Conservation (phyloP, 176 grass and related monocot species). For the Aegilops tauschii region DNA sequence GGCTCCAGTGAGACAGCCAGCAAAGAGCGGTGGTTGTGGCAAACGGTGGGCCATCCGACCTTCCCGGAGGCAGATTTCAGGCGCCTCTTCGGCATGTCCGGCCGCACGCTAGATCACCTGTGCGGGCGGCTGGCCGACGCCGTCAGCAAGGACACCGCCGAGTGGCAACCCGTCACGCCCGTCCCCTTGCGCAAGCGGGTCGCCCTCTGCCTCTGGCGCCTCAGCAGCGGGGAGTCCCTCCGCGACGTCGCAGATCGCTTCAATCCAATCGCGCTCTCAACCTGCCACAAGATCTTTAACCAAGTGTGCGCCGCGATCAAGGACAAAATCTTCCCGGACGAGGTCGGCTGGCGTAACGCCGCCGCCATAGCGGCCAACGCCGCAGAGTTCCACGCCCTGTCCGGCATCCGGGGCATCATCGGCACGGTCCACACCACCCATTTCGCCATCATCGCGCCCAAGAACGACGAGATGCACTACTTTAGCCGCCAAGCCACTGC, state of each 20-base stretch:
- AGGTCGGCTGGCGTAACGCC: constrained; percentile 50
- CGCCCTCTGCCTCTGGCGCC: constrained; percentile 78
- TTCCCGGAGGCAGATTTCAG: constrained; percentile 65
- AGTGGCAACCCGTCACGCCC: constrained; percentile 33
- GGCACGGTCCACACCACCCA: constrained; percentile 85
- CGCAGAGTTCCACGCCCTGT: constrained; percentile 29
- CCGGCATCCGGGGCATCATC: constrained; percentile 49
- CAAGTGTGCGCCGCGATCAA: constrained; percentile 80
- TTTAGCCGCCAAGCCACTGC: constrained; percentile 78
- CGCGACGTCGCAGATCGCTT: constrained; percentile 63
- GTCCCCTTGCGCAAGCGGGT: constrained; percentile 76
- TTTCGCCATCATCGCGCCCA: constrained; percentile 84
- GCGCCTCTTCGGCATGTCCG: constrained; percentile 74
- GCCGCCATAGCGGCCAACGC: constrained; percentile 1
- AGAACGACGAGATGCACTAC: constrained; percentile 33
- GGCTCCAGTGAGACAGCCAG: constrained; percentile 33
- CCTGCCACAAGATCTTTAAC: constrained; percentile 76
- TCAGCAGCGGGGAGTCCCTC: constrained; percentile 68
- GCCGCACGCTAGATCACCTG: constrained; percentile 59
- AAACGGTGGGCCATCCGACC: constrained; percentile 45
- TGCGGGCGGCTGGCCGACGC: constrained; percentile 60
- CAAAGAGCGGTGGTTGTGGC: constrained; percentile 57
- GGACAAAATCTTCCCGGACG: constrained; percentile 57
- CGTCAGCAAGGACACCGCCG: constrained; percentile 75
- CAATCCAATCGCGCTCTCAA: constrained; percentile 69